Percentiles rank a stretch among this genome's conserved stretches.
Conservation (phyloP, 352 stramenopile genomes). For the Phytophthora fragariaefolia region DNA sequence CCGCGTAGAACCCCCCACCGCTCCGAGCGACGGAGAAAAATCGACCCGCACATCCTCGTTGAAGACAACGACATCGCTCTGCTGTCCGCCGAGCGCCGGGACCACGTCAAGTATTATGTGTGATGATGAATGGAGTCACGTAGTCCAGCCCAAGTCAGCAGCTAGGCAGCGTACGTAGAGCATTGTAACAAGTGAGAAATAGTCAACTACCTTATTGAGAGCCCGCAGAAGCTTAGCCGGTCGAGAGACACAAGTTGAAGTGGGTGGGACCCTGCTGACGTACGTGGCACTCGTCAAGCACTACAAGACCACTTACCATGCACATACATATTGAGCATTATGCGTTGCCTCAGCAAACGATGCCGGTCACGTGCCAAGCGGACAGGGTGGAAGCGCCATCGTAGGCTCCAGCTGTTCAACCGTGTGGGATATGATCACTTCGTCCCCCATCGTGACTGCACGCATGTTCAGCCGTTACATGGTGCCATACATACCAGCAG, state of each 20-base stretch:
- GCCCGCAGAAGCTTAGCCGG: background rate
- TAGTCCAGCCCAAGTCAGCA: background rate
- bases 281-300: background rate
- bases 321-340: background rate
- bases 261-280: background rate
- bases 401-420: constrained; percentile 8
- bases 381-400: background rate
- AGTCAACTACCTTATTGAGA: constrained; percentile 11
- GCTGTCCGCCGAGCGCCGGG: constrained; percentile 28
- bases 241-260: constrained; percentile 8
- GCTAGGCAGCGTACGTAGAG: background rate
- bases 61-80: constrained; percentile 37
- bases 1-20: background rate
- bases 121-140: constrained; percentile 13
- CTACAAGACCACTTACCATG: background rate
- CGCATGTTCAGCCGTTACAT: constrained; percentile 3
- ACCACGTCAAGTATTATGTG: constrained; percentile 30
- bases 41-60: constrained; percentile 28
- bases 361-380: background rate
- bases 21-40: constrained; percentile 9
- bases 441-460: constrained; percentile 38
- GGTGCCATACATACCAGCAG: background rate
- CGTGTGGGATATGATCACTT: constrained; percentile 18
- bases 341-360: constrained; percentile 20
- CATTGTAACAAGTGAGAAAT: constrained; percentile 31